Conservation (phyloP, 75 land plant species). For the Cupressus sempervirens region DNA sequence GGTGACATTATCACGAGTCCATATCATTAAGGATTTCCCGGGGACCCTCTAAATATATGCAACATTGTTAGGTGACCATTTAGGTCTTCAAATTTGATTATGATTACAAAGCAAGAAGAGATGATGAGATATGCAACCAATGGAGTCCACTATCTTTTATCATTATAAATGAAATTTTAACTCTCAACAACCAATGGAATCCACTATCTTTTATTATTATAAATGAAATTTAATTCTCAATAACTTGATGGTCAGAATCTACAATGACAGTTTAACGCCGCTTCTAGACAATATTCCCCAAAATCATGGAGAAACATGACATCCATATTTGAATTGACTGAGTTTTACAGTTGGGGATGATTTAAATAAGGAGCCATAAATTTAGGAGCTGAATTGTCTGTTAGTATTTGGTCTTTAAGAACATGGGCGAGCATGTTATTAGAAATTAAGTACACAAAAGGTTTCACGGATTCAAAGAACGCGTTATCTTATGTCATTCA, state of each 20-base stretch:
- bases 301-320: conserved; percentile 9
- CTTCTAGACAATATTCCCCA: not conserved
- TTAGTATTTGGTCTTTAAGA: not conserved
- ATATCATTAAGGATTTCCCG: not conserved
- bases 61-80: not conserved
- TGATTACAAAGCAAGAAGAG: not conserved
- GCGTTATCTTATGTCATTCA: not conserved
- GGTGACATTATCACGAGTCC: not conserved
- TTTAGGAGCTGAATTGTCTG: not conserved
- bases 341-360: not conserved
- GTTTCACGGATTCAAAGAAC: not conserved
- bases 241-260: not conserved
- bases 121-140: not conserved
- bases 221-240: not conserved
- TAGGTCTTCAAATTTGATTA: not conserved
- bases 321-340: not conserved
- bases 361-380: not conserved
- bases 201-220: not conserved
- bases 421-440: not conserved
- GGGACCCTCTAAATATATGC: not conserved
- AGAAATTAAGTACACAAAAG: not conserved
- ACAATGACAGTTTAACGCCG: not conserved
- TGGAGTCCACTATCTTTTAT: not conserved
- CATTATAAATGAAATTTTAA: not conserved
- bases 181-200: not conserved